Percentiles rank a stretch among this genome's conserved stretches.
Evolutionary conservation across 2,329 filamentous ascomycete genomes (phyloP).

Genomic region (Calonectria pseudoreteaudii): DNA sequence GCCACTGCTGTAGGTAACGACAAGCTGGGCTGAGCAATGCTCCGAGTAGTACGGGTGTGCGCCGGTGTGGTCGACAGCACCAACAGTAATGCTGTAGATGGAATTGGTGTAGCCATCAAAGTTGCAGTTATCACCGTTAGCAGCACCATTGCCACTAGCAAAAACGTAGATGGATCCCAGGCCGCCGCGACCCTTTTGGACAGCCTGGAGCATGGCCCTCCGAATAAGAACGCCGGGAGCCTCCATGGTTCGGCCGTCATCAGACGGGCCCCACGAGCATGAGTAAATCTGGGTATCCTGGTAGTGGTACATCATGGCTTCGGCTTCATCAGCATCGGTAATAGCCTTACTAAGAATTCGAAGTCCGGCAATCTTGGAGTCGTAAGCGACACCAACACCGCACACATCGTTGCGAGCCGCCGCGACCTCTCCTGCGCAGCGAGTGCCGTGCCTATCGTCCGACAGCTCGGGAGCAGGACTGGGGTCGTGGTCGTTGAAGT

Average conservation of each 20-base stretch:
- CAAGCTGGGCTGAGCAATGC: constrained; percentile 92
- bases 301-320: constrained; percentile 91
- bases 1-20: constrained; percentile 97
- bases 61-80: constrained; percentile 88
- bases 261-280: constrained; percentile 97
- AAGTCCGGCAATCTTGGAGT: constrained; percentile 89
- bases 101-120: constrained; percentile 99
- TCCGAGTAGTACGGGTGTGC: constrained; percentile 97
- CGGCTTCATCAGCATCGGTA: constrained; percentile 90
- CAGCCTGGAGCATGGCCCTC: constrained; percentile 89
- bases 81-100: constrained; percentile 98
- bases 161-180: constrained; percentile 96
- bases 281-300: constrained; percentile 97
- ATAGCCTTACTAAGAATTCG: constrained; percentile 94
- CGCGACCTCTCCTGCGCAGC: constrained; percentile 93
- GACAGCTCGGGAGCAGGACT: constrained; percentile 85
- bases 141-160: constrained; percentile 91
- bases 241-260: constrained; percentile 95
- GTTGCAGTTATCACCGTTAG: constrained; percentile 93
- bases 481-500: constrained; percentile 88
- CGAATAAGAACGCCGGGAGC: constrained; percentile 89
- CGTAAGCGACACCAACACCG: constrained; percentile 94
- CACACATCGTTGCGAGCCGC: constrained; percentile 94
- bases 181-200: constrained; percentile 87
- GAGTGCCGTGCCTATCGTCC: constrained; percentile 91